These are phyloP conservation scores for Cryptococcus sp. DNA, from an alignment of 1,284 basidiomycete species.

Conservation along the genomic window DNA sequence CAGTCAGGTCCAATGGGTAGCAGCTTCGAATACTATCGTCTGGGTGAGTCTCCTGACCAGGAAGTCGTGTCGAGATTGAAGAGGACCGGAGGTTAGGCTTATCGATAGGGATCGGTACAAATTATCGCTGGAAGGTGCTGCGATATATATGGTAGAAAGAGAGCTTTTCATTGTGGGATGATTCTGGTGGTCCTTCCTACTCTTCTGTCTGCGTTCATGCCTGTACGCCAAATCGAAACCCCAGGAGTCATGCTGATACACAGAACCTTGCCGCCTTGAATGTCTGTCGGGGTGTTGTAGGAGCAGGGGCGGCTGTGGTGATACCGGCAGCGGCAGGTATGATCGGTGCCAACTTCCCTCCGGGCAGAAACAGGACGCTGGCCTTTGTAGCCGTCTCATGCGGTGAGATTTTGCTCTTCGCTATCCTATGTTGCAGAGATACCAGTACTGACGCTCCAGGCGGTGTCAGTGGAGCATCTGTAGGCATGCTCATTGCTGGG, in stretches of 20 bases:
- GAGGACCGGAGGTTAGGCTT: no score
- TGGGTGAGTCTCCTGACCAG: neutral
- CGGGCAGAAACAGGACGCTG: neutral
- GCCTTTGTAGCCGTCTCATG: neutral
- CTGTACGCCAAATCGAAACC: neutral
- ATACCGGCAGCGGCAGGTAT: conserved; percentile 2
- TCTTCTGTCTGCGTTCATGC: neutral
- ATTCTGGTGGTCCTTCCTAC: neutral
- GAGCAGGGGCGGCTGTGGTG: conserved; percentile 3
- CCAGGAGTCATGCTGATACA: neutral
- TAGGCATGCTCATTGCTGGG: conserved; percentile 8
- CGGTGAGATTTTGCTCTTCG: neutral
- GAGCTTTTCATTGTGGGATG: neutral
- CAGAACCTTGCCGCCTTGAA: neutral
- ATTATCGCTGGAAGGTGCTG: neutral
- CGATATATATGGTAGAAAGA: neutral
- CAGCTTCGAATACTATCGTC: neutral
- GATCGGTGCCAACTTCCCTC: neutral
- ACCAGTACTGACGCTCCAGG: neutral
- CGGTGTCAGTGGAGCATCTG: conserved; percentile 7
- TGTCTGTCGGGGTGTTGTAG: conserved; percentile 5
- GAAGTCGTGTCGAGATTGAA: no score
- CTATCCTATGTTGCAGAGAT: neutral
- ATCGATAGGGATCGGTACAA: neutral
- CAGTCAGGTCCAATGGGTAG: neutral